Base-by-base conservation (phyloP, 2,329 filamentous ascomycete species). In the Epichloe brachyelytri region DNA sequence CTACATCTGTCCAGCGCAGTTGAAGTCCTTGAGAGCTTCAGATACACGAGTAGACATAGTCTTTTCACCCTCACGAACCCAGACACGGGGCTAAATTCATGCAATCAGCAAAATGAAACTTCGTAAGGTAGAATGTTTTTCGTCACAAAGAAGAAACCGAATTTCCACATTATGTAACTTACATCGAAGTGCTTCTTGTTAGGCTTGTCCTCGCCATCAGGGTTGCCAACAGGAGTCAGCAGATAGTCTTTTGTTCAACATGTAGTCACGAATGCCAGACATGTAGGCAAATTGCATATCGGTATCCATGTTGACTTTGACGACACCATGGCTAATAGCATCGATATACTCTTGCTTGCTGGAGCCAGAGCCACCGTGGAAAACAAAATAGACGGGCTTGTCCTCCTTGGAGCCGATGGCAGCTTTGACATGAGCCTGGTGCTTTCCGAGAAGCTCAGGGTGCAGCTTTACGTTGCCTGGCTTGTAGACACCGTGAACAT, bases 271-370 rank as follows among this genome's bases (percentile, higher is more conserved):
- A 75, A 97, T 86, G 74, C 93, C 93, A 56, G 75, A 74, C 60
- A 93, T 79, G 80, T 97, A 98, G 54, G 91, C 90, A 71, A 83
- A 95, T 78, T 97, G 91, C 73, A 97, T 80, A 68, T 98, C 93
- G 48, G 93, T 98, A 74, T 98, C 93, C 63, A 98, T 78, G 78
- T 98, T 98, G 74, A 98, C 93, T 85, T 98, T 98, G 76, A 96
- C 85, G 62, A 98, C 91, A 78, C 93, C 93, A 72, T 91, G 86
- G 67, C 76, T 74, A 71, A 96, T 96, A 66, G 90, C 91, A 62
- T 88, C 82, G 57, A 76, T 78, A 80, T 86, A 98, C 76, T 98
- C 93, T 62, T 88, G 72, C 78, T 95, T 94, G 68, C 79, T 78
- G 59, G 87, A 94, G 60, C 93, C 93, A 57, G 88, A 95, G 63